Conservation (phyloP, 2,329 filamentous ascomycete genomes). For the Aspergillus caelatus region DNA sequence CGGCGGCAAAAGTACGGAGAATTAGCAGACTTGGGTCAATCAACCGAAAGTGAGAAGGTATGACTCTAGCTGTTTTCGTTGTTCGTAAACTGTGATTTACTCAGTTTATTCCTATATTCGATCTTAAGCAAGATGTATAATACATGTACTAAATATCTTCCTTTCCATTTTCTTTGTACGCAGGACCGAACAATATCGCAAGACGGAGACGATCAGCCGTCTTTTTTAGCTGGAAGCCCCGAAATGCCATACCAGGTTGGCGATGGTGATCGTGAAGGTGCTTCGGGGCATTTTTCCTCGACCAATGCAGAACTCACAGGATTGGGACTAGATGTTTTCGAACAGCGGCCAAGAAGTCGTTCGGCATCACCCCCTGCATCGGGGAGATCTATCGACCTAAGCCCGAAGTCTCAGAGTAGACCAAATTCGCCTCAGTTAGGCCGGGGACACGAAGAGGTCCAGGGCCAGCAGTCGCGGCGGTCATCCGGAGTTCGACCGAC, state of each 20-base stretch:
- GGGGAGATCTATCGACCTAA: constrained; percentile 31
- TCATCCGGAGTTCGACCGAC: constrained; percentile 32
- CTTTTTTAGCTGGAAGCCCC: constrained; percentile 69
- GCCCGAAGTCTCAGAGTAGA: constrained; percentile 37
- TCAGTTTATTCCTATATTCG: constrained; percentile 24
- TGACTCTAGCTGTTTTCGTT: constrained; percentile 36
- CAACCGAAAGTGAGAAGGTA: constrained; percentile 43
- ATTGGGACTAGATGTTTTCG: constrained; percentile 24
- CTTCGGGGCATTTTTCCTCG: constrained; percentile 45
- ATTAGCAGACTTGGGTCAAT: constrained; percentile 36
- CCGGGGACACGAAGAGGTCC: constrained; percentile 16
- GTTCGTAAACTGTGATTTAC: constrained; percentile 34
- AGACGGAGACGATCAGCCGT: constrained; percentile 45
- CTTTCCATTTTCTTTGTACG: constrained; percentile 30
- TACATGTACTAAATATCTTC: constrained; percentile 34
- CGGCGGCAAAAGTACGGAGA: constrained; percentile 42
- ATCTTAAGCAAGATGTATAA: constrained; percentile 26
- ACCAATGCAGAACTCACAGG: constrained; percentile 23
- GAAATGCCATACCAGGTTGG: constrained; percentile 56
- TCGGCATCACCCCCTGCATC: constrained; percentile 36
- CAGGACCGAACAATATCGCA: constrained; percentile 37
- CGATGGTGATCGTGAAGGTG: constrained; percentile 43
- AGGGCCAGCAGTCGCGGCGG: constrained; percentile 26
- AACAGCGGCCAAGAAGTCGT: constrained; percentile 37
- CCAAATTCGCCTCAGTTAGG: constrained; percentile 34